These are phyloP conservation scores for Ceratocystis albifundus DNA, from an alignment of 2,329 filamentous ascomycete species.

Conservation along the genomic window DNA sequence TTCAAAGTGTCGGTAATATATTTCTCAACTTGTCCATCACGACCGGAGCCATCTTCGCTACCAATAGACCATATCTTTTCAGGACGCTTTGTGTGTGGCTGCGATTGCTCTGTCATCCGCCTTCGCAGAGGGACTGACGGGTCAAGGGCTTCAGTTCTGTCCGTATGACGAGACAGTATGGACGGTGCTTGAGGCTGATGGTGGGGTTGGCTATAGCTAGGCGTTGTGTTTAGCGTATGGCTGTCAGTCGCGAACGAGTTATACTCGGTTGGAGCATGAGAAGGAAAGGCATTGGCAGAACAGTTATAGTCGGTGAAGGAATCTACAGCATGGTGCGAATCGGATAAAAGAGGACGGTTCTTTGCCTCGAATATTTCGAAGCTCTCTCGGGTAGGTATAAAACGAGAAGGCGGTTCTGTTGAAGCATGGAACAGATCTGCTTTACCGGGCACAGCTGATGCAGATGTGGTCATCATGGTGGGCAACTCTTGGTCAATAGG, in stretches of 20 bases:
- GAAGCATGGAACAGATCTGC: slow-evolving; percentile 31
- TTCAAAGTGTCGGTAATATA: slow-evolving; percentile 52
- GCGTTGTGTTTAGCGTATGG: not conserved
- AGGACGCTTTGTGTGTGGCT: slow-evolving; percentile 30
- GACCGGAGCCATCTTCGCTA: slow-evolving; percentile 32
- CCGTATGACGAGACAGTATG: not conserved
- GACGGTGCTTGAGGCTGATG: slow-evolving; percentile 5
- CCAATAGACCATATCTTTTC: slow-evolving; percentile 57
- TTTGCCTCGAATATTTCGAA: slow-evolving; percentile 17
- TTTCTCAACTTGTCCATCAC: slow-evolving; percentile 50
- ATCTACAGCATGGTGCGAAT: slow-evolving; percentile 6
- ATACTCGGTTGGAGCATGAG: slow-evolving; percentile 13
- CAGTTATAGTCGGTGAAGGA: slow-evolving; percentile 16
- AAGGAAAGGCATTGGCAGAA: slow-evolving; percentile 16
- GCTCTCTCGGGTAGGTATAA: slow-evolving; percentile 28
- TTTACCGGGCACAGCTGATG: slow-evolving; percentile 15
- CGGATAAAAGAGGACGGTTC: not conserved
- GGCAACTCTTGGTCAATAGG: slow-evolving; percentile 17
- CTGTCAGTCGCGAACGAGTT: not conserved
- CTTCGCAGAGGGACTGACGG: not conserved
- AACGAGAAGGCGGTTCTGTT: slow-evolving; percentile 33
- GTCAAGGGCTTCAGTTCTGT: slow-evolving; percentile 8
- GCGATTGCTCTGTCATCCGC: slow-evolving; percentile 11
- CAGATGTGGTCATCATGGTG: slow-evolving; percentile 22
- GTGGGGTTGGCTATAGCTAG: slow-evolving; percentile 8